Conservation (phyloP, 495 filamentous ascomycete species). For the Neurospora sp. region DNA sequence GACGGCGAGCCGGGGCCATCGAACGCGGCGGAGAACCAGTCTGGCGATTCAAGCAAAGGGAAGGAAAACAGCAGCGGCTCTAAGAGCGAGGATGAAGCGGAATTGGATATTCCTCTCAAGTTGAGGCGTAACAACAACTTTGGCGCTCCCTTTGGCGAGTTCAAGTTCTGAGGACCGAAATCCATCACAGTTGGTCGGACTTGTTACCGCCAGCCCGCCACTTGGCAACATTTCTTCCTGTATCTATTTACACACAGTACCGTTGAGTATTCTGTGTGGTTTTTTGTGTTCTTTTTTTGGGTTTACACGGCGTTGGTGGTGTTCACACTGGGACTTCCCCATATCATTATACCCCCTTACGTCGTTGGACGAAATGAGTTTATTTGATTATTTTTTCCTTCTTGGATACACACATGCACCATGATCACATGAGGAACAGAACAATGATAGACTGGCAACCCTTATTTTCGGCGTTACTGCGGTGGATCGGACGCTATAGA, state of each 20-base stretch:
- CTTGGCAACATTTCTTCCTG: background rate
- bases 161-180: conserved; percentile 3
- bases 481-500: background rate
- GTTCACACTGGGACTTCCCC: background rate
- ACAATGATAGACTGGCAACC: background rate
- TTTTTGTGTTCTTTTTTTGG: background rate
- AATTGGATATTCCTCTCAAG: conserved; percentile 44
- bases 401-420: background rate
- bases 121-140: conserved; percentile 54
- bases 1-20: conserved; percentile 6
- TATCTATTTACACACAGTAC: background rate
- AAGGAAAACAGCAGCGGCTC: conserved; percentile 14
- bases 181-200: background rate
- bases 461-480: background rate
- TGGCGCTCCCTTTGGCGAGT: conserved; percentile 34
- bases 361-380: background rate
- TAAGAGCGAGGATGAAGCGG: conserved; percentile 29
- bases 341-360: background rate
- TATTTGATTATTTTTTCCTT: background rate
- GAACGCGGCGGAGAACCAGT: background rate
- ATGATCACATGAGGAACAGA: background rate
- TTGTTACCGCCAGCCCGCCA: background rate
- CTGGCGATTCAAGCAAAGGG: conserved; percentile 5
- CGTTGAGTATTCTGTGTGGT: background rate
- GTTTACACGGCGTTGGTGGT: background rate